phyloP scores from a whole-genome alignment of 2,329 filamentous ascomycete genomes.

The Stromatinia cepivora region DNA sequence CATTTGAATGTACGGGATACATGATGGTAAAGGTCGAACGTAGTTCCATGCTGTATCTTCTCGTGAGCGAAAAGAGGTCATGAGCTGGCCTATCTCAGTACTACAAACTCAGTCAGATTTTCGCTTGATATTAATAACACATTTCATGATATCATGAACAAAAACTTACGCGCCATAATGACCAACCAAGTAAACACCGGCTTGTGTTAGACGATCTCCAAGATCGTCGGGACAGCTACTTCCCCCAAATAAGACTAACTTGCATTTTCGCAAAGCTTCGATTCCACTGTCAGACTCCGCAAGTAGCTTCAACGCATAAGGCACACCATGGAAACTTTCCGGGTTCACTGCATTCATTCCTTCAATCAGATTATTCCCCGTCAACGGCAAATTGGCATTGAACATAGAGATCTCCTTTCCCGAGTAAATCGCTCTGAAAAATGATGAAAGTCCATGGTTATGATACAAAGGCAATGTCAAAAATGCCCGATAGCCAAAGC shows the following conservation, averaged over 20 bases:
- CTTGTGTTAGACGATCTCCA: constrained; percentile 53
- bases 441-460: constrained; percentile 56
- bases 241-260: constrained; percentile 58
- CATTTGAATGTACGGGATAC: constrained; percentile 26
- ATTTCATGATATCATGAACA: neutral
- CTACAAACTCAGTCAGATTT: constrained; percentile 27
- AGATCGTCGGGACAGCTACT: constrained; percentile 60
- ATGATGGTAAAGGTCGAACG: constrained; percentile 43
- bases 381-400: constrained; percentile 57
- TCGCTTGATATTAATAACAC: neutral
- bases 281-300: constrained; percentile 59
- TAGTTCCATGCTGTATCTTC: constrained; percentile 62
- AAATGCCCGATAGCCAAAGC: constrained; percentile 42
- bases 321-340: constrained; percentile 61
- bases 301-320: constrained; percentile 64
- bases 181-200: constrained; percentile 55
- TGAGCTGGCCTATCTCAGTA: constrained; percentile 62
- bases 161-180: constrained; percentile 55
- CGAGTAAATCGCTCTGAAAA: constrained; percentile 54
- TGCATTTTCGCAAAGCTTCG: constrained; percentile 46
- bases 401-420: constrained; percentile 54
- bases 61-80: constrained; percentile 56
- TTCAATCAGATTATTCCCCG: constrained; percentile 49
- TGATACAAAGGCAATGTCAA: constrained; percentile 60
- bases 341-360: constrained; percentile 48